Percentiles rank a stretch among this genome's conserved stretches.
These are phyloP conservation scores for Liriodendron chinense DNA, from an alignment of 164 flowering plant genomes.

Conservation along the genomic window DNA sequence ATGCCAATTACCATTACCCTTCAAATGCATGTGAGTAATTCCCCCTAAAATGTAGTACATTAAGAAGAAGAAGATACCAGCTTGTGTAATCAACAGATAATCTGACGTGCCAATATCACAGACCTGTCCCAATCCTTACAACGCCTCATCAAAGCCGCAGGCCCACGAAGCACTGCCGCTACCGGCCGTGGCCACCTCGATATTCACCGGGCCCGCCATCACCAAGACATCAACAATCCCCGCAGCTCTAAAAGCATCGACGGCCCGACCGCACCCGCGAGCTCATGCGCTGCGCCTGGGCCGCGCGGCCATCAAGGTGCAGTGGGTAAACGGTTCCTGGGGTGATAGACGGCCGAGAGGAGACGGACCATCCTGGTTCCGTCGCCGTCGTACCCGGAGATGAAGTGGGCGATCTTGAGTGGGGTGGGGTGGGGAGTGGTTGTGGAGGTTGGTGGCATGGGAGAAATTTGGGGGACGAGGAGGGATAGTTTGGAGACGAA, in stretches of 20 bases:
- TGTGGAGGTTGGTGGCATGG: slow-evolving; percentile 1
- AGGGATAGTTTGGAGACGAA: slow-evolving; percentile 2
- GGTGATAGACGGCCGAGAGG: slow-evolving; percentile 30
- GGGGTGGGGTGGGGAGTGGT: slow-evolving; percentile 21
- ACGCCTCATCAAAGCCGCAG: slow-evolving; percentile 24
- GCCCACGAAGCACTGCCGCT: slow-evolving; percentile 26
- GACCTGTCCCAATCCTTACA: slow-evolving; percentile 33
- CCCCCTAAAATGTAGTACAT: background rate
- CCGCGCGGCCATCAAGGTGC: slow-evolving; percentile 24
- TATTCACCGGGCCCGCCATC: slow-evolving; percentile 18
- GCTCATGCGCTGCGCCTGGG: slow-evolving; percentile 21
- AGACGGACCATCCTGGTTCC: slow-evolving; percentile 21
- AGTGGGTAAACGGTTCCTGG: slow-evolving; percentile 30
- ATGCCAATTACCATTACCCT: no score
- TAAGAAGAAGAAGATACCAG: slow-evolving; percentile 17
- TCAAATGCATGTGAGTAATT: no score
- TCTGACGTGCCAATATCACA: no score
- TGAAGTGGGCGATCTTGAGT: slow-evolving; percentile 30
- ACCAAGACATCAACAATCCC: slow-evolving; percentile 30
- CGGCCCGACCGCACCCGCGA: slow-evolving; percentile 18
- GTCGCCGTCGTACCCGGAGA: slow-evolving; percentile 27
- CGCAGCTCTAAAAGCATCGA: slow-evolving; percentile 11
- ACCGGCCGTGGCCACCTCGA: slow-evolving; percentile 24
- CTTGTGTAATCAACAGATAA: slow-evolving; percentile 33
- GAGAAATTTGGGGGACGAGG: slow-evolving; percentile 3